Base-by-base conservation (phyloP, 2,329 filamentous ascomycete species). In the Cytospora piceae region DNA sequence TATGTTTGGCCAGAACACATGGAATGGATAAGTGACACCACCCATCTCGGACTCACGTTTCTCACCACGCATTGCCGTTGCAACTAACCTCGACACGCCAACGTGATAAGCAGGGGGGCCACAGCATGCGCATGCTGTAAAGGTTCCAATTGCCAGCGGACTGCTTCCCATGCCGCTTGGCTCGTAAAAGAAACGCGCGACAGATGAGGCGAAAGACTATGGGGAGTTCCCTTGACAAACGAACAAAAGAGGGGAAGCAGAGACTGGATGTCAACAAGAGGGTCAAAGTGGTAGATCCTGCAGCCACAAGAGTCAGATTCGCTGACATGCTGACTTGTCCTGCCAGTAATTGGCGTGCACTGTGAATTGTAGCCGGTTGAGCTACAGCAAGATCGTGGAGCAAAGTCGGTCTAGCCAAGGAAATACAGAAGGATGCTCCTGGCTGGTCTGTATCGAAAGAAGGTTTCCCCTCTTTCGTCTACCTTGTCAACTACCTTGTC, bases 341-440 rank as follows among this genome's bases (percentile, higher is more conserved):
- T 29, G 31, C 39, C 27, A 53, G 53, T 24, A 12, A 20, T 57
- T 51, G 37, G 52, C 11, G 42, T 46, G 42, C n/a, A n/a, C 20
- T 46, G n/a, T n/a, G 52, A 11, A 34, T 14, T 56, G 12, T 14
- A 46, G 60, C 52, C 60, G 52, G 29, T 42, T 63, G 42, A 55
- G 37, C 31, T 51, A 51, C 52, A 57, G 61, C 61, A 63, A n/a
- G 51, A n/a, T 63, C 22, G 61, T 63, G 42, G 53, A 63, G 60
- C 34, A 63, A 29, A 27, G 15, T 14, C 29, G 32, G 32, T n/a
- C 37, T 34, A 24, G 52, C 14, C 60, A 57, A 31, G 46, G 20
- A 49, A 24, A 49, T 4, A 22, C 22, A 24, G 46, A 49, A 11
- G 46, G 46, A 24, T 24, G 46, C 8, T 24, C 46, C 42, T 54